Conservation (phyloP, 805 yeast species). For the Ogataea populi-albae region DNA sequence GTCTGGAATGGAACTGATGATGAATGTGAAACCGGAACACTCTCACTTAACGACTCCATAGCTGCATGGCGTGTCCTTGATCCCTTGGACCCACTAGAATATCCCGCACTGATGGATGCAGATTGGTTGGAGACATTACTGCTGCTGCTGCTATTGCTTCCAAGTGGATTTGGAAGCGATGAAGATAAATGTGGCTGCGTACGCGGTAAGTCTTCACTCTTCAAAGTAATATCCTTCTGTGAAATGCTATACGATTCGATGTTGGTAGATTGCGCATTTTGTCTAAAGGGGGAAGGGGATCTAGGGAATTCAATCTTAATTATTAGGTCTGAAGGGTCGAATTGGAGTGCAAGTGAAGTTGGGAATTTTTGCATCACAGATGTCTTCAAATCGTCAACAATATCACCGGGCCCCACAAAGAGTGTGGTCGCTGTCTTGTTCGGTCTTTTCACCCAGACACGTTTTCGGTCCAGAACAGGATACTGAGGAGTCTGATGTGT, state of each 20-base stretch:
- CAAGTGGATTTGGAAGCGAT: constrained; percentile 4
- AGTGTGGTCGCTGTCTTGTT: constrained; percentile 68
- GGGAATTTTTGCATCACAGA: constrained; percentile 64
- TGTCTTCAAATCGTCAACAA: constrained; percentile 79
- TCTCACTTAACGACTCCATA: neutral
- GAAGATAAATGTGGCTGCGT: no score
- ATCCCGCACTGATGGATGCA: constrained; percentile 3
- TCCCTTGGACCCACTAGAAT: neutral
- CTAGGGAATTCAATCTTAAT: constrained; percentile 30
- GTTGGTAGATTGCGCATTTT: no score
- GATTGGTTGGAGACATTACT: neutral
- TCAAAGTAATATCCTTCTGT: no score
- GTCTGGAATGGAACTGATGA: neutral
- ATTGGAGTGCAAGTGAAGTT: constrained; percentile 54
- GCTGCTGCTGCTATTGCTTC: neutral
- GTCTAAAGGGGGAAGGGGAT: constrained; percentile 11
- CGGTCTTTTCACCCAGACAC: constrained; percentile 56
- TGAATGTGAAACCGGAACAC: neutral
- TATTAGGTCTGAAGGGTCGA: constrained; percentile 67
- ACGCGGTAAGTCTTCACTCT: no score
- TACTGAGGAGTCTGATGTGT: constrained; percentile 13
- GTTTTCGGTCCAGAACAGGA: constrained; percentile 25
- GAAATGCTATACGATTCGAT: no score
- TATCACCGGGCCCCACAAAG: constrained; percentile 54
- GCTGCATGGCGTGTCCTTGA: neutral